Base-by-base conservation (phyloP, 768 basidiomycete species). In the Boletus reticuloceps region DNA sequence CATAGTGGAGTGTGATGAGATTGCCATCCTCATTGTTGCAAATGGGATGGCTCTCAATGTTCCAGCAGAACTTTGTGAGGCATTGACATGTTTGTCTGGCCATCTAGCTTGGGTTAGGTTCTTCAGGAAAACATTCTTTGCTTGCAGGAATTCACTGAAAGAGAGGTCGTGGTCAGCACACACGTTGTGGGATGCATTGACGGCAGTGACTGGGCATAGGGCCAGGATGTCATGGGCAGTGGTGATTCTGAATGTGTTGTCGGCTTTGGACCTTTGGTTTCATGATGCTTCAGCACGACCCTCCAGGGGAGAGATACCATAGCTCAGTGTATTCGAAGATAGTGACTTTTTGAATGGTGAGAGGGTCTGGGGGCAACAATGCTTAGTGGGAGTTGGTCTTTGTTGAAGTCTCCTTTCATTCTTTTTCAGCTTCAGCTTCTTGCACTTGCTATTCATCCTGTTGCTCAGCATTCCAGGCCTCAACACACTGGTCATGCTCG, bases 91-190 rank as follows among this genome's bases (percentile, higher is more conserved):
- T 3, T 22, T 22, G 22, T 22, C 22, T 22, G 22, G 22, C 27
- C 27, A 27, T 6, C 27, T 6, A 7, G 27, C 27, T 27, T 27
- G 27, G 27, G 27, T 27, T 27, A 27, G 5, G 6, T 27, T 27
- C 27, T 27, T 27, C 27, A 59, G 44, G 47, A 42, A 60, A 10
- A 14, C 29, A 10, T 55, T 59, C 11, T 61, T 63, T 0, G 58
- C 70, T 0, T 62, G 36, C 0, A 59, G 31, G 19, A 70, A 60
- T 6, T 70, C 61, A 0, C 19, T 11, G 53, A 64, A 64, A 2
- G 58, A n/a, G 12, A 71, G 59, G 0, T 64, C 42, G 1, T 60
- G 53, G 54, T 70, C 64, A 0, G n/a, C 39, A 0, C 58, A 27
- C 0, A 44, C 60, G 5, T 58, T 50, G 8, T 20, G 38, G 2